Evolutionary conservation across 257 asterid species (phyloP), one percentile per base, ranked within the genome.

Genomic region (Fraxinus cuspidata): DNA sequence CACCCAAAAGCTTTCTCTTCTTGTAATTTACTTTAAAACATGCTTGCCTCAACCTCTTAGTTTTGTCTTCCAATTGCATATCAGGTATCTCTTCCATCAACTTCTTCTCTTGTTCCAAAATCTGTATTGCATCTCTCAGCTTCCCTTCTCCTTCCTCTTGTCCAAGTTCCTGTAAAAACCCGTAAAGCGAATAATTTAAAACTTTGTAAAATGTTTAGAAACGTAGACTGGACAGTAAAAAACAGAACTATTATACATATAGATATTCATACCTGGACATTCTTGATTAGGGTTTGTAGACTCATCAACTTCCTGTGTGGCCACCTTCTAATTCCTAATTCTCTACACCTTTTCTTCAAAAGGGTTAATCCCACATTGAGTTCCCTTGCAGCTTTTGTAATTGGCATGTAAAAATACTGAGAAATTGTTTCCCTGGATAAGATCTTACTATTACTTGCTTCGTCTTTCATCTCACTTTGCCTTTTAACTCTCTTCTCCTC

Each of bases 231-330:
- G 47, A 38, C 3, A 9, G 15, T 38, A 38, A 38, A 1, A 38
- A 40, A 40, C 15, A 40, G 15, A 40, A 40, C 13, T 40, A 11
- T 40, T 40, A 2, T 40, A 11, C 47, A 40, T 40, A 40, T 10
- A 38, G 47, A 38, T 40, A 40, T 40, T 40, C 47, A 40, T 10
- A 40, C 97, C 94, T 93, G 90, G 49, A 92, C 96, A 82, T 93
- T 93, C 35, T 87, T 86, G 78, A 95, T 93, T 72, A 95, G 91
- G 87, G 97, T 86, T 87, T 93, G 89, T 0, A 95, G 90, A 85
- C 99, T 95, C 91, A 83, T 89, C 84, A 95, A 85, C 84, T 95
- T 95, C 25, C 99, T 53, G 13, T 93, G 98, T 0, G 98, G 99
- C 97, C 99, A 95, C 64, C 99, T 85, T 4, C 84, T 75, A 35